Evolutionary conservation across 2,329 filamentous ascomycete species (phyloP).

Genomic region (Cytospora paraplurivora): DNA sequence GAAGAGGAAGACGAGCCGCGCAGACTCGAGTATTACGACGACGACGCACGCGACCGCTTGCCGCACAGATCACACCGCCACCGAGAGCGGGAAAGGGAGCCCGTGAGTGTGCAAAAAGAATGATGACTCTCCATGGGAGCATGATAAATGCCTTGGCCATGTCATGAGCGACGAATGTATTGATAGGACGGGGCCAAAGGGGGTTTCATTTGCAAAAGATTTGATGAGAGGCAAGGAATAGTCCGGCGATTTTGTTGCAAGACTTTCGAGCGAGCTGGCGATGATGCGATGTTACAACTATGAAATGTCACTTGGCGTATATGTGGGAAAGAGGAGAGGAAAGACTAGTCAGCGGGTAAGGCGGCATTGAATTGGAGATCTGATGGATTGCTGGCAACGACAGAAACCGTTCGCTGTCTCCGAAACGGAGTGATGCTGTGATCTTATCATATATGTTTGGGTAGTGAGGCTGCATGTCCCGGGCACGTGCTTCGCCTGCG

Average conservation of each 20-base stretch:
- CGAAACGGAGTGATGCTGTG: neutral
- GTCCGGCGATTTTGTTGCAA: neutral
- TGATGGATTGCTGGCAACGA: neutral
- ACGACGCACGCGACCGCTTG: conserved; percentile 33
- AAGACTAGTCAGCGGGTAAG: neutral
- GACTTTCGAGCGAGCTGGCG: neutral
- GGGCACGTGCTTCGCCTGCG: neutral
- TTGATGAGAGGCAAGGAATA: neutral
- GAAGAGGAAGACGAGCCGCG: conserved; percentile 36
- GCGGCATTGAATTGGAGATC: neutral
- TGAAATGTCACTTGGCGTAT: neutral
- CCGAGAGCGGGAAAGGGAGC: conserved; percentile 33
- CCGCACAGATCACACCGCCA: conserved; percentile 38
- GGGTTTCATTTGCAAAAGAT: neutral
- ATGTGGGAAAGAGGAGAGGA: neutral
- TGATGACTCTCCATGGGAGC: neutral
- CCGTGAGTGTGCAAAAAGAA: conserved; percentile 30
- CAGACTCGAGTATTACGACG: conserved; percentile 37
- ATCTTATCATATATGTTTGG: neutral
- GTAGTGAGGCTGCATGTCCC: neutral
- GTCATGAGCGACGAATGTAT: conserved; percentile 15
- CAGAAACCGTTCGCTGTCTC: neutral
- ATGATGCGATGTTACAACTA: conserved; percentile 7
- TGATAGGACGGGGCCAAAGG: neutral
- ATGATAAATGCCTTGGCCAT: neutral